Percentiles rank a stretch among this genome's conserved stretches.
Conservation (phyloP, 441 rosid genomes). For the Capsella rubella region DNA sequence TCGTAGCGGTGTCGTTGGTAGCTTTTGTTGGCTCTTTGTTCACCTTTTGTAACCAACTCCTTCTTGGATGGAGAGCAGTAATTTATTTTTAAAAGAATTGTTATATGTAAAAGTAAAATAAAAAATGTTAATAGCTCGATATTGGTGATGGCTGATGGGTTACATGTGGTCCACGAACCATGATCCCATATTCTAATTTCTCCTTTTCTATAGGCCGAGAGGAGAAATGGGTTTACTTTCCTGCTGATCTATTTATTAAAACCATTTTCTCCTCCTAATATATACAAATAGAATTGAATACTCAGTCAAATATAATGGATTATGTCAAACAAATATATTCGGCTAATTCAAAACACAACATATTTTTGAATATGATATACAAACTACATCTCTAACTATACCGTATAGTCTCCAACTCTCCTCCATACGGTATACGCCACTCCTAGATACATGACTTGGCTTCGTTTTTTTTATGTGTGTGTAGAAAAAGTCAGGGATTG, state of each 20-base stretch:
- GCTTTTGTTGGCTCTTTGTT: no score
- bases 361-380: no score
- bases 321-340: background rate
- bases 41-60: no score
- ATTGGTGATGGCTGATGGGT: conserved; percentile 20
- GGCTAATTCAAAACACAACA: background rate
- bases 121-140: no score
- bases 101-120: no score
- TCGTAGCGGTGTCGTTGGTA: no score
- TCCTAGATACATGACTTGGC: background rate
- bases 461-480: conserved; percentile 12
- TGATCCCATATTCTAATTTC: conserved; percentile 34
- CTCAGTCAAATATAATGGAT: background rate
- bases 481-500: conserved; percentile 2
- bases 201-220: conserved; percentile 2
- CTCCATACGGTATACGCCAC: no score
- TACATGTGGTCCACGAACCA: conserved; percentile 40
- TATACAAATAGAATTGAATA: background rate
- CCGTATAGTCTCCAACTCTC: background rate
- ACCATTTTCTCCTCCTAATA: no score
- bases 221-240: background rate
- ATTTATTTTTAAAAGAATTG: no score
- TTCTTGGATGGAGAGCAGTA: no score
- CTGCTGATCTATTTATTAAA: no score
- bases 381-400: background rate